phyloP scores from a whole-genome alignment of 306 rosid species.

The Adenanthera pavonina region DNA sequence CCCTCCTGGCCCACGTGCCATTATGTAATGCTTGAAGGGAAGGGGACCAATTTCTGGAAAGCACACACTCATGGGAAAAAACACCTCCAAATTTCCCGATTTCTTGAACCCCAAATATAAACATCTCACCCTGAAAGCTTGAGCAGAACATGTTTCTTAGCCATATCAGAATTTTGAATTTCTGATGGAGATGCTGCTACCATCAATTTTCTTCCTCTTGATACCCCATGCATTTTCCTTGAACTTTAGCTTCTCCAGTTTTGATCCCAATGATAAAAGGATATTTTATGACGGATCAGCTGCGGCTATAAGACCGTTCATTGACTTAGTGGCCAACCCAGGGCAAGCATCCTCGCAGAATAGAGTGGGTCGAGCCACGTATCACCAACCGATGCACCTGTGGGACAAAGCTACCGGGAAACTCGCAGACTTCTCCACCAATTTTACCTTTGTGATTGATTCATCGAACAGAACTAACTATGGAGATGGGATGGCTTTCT shows the following conservation, averaged over 20 bases:
- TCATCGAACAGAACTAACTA: background rate
- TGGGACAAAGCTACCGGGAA: conserved; percentile 49
- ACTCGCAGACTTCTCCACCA: conserved; percentile 51
- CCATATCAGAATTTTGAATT: too few relatives aligned
- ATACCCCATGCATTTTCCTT: conserved; percentile 33
- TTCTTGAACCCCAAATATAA: background rate
- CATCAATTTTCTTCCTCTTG: conserved; percentile 24
- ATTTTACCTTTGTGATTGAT: conserved; percentile 48
- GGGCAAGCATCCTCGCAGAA: accelerated
- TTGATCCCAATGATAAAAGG: background rate
- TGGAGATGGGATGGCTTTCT: conserved; percentile 51
- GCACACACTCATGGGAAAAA: too few relatives aligned
- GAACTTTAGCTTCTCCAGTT: conserved; percentile 33
- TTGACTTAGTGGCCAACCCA: conserved; percentile 31
- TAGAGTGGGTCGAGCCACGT: conserved; percentile 46
- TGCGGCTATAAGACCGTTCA: background rate
- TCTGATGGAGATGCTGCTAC: background rate
- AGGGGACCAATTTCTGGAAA: too few relatives aligned
- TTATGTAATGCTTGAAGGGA: too few relatives aligned
- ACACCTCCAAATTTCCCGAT: background rate
- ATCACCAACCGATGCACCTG: conserved; percentile 33
- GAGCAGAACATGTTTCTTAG: background rate
- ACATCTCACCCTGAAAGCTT: background rate
- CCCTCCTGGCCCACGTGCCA: too few relatives aligned
- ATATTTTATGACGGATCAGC: conserved; percentile 29